A percentile compares a stretch with the other conserved stretches of the same genome.
These are phyloP conservation scores for Stagonosporopsis vannaccii DNA, from an alignment of 2,329 filamentous ascomycete genomes.

Conservation along the genomic window DNA sequence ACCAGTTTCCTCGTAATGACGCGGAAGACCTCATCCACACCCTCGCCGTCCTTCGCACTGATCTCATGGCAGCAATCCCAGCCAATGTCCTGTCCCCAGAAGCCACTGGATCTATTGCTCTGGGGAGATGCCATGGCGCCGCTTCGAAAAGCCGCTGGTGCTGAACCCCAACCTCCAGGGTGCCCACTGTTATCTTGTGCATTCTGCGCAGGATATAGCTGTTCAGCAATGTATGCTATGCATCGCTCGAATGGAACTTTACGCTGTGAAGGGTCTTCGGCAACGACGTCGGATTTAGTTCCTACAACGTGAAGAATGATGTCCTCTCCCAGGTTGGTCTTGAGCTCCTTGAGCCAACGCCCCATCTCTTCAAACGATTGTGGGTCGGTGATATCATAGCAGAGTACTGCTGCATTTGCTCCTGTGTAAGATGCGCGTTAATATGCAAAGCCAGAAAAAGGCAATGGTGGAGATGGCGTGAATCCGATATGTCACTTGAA, in stretches of 20 bases:
- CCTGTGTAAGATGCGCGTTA: slow-evolving; percentile 54
- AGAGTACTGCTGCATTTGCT: slow-evolving; percentile 90
- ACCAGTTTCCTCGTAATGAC: slow-evolving; percentile 85
- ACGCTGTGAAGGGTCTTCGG: slow-evolving; percentile 77
- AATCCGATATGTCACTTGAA: slow-evolving; percentile 6
- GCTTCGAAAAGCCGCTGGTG: slow-evolving; percentile 48
- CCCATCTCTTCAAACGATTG: slow-evolving; percentile 91
- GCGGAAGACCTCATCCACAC: slow-evolving; percentile 94
- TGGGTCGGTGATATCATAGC: slow-evolving; percentile 91
- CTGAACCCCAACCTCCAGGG: slow-evolving; percentile 35
- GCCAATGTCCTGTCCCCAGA: slow-evolving; percentile 91
- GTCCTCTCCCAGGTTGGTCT: slow-evolving; percentile 76
- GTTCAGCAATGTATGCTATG: slow-evolving; percentile 93
- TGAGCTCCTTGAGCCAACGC: slow-evolving; percentile 85
- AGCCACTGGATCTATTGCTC: slow-evolving; percentile 69
- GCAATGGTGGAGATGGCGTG: neutral
- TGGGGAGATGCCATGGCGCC: slow-evolving; percentile 56
- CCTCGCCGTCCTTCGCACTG: slow-evolving; percentile 90
- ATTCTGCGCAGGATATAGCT: slow-evolving; percentile 75
- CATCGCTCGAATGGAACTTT: slow-evolving; percentile 94
- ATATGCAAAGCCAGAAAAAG: neutral
- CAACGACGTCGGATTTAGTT: slow-evolving; percentile 79
- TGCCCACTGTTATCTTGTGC: slow-evolving; percentile 29
- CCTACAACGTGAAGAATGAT: slow-evolving; percentile 94
- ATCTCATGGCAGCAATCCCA: slow-evolving; percentile 99